phyloP scores from a whole-genome alignment of 176 grass and related monocot genomes.

The Juncus effusus region DNA sequence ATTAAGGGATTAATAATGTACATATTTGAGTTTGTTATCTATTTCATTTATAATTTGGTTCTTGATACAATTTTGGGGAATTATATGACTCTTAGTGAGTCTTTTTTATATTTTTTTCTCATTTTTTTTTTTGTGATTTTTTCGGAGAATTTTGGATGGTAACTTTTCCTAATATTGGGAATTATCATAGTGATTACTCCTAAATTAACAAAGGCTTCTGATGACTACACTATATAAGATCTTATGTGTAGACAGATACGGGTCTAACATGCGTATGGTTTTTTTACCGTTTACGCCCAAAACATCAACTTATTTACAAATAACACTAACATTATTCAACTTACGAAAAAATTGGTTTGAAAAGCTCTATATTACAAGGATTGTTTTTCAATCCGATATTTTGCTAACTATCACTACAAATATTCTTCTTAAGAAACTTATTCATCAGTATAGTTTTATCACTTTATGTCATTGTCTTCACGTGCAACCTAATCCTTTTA shows the following conservation, averaged over 20 bases:
- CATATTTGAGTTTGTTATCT: not conserved
- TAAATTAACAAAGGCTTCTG: constrained; percentile 30
- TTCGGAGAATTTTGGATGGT: constrained; percentile 20
- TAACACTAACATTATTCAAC: too few species aligned
- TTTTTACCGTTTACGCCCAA: not conserved
- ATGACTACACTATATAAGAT: constrained; percentile 27
- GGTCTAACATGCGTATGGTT: constrained; percentile 6
- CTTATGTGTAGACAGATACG: constrained; percentile 30
- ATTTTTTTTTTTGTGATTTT: not conserved
- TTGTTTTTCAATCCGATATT: too few species aligned
- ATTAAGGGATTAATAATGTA: not conserved
- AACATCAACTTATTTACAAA: too few species aligned
- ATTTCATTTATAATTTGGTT: not conserved
- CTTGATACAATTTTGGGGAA: not conserved
- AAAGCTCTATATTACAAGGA: too few species aligned
- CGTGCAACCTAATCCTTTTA: too few species aligned
- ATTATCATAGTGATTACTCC: constrained; percentile 10
- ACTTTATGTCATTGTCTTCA: too few species aligned
- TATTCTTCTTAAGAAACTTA: too few species aligned
- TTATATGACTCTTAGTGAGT: not conserved
- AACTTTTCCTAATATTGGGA: constrained; percentile 18
- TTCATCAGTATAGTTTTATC: too few species aligned
- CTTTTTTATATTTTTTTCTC: constrained; percentile 7
- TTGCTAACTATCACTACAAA: too few species aligned
- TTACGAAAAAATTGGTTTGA: too few species aligned